phyloP scores from a whole-genome alignment of 257 asterid species.

The Rehmannia glutinosa region DNA sequence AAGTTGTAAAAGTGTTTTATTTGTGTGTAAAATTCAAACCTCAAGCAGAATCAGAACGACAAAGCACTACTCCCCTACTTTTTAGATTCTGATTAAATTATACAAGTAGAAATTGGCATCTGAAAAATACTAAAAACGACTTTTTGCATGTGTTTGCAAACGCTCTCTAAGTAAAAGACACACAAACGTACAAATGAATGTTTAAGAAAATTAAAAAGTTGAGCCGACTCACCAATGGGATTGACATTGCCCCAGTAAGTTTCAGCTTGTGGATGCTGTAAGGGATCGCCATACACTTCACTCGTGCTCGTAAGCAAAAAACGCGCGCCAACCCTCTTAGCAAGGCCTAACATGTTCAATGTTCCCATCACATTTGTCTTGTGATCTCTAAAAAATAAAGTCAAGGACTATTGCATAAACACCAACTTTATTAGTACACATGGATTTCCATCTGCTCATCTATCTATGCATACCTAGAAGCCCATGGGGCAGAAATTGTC shows the following conservation, averaged over 20 bases:
- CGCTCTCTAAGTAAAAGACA: too few relatives aligned
- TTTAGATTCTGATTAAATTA: too few relatives aligned
- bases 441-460: not conserved
- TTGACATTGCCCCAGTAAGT: conserved; percentile 94
- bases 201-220: too few relatives aligned
- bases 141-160: too few relatives aligned
- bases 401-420: conserved; percentile 35
- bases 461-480: not conserved
- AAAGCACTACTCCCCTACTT: too few relatives aligned
- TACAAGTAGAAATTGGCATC: too few relatives aligned
- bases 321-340: conserved; percentile 82
- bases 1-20: too few relatives aligned
- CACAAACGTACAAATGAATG: too few relatives aligned
- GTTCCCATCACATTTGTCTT: conserved; percentile 99
- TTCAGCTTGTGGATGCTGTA: conserved; percentile 85
- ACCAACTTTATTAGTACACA: not conserved
- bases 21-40: too few relatives aligned
- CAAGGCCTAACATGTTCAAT: conserved; percentile 89
- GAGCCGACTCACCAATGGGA: conserved; percentile 64
- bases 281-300: conserved; percentile 89
- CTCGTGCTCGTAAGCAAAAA: conserved; percentile 89
- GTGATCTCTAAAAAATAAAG: conserved; percentile 45
- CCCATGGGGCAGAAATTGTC: too few relatives aligned
- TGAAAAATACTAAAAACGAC: too few relatives aligned
- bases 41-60: too few relatives aligned